Evolutionary conservation across 176 grass and related monocot species (phyloP).

Genomic region (Carex littledalei): DNA sequence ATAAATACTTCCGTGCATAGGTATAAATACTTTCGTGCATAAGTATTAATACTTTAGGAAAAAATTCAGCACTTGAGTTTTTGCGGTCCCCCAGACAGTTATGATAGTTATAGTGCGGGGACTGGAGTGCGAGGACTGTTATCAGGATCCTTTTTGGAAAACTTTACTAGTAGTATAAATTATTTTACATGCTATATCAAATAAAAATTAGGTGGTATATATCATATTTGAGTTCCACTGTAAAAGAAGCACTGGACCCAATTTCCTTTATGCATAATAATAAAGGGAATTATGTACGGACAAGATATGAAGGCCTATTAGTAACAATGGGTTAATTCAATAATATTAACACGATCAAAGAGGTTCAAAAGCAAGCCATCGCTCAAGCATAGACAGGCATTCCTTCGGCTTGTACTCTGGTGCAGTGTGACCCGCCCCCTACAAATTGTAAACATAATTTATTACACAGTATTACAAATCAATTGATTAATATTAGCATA

Average conservation of each 20-base stretch:
- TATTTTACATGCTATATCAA: not conserved
- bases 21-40: too few species aligned
- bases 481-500: not conserved
- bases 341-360: constrained; percentile 25
- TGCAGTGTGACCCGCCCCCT: constrained; percentile 54
- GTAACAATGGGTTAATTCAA: not conserved
- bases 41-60: too few species aligned
- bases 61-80: too few species aligned
- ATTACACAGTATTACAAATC: not conserved
- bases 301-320: not conserved
- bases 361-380: constrained; percentile 29
- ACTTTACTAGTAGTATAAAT: not conserved
- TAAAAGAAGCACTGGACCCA: not conserved
- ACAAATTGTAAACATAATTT: not conserved
- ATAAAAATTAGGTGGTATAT: not conserved
- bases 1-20: too few species aligned
- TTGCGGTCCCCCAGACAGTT: too few species aligned
- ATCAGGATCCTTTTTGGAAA: too few species aligned
- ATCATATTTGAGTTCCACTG: not conserved
- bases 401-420: constrained; percentile 52
- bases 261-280: not conserved
- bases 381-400: constrained; percentile 26
- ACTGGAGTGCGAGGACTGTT: too few species aligned
- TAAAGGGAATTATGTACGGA: not conserved
- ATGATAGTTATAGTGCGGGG: too few species aligned